Evolutionary conservation across 768 basidiomycete species (phyloP), one percentile per base, ranked within the genome.

Genomic region (Amanita jacksonii): DNA sequence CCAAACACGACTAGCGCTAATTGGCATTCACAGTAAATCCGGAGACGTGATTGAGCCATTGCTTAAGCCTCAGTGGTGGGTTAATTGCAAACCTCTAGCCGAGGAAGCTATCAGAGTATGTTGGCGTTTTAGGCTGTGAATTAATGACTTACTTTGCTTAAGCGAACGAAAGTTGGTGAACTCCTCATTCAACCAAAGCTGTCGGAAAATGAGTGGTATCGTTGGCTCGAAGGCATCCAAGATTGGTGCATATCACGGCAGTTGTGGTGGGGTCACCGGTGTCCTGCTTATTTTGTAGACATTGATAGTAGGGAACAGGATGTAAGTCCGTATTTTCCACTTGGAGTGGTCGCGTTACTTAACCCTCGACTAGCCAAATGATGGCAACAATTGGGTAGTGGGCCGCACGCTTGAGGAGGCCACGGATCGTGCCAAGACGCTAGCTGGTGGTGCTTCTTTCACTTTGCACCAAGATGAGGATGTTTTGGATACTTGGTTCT

Each of bases 221-320:
- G 89, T 46, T 98, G 96, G 94, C 67, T 98, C 28, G 89, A 92
- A 51, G 77, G 75, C 51, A 90, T 96, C 48, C 91, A 97, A 63
- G 96, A 98, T 58, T 99, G 96, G 96, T 99, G 96, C 66, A 84
- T 98, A 56, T 98, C 96, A 2, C 85, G 96, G 43, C 96, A 99
- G 58, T 73, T 98, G 13, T 99, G 96, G 96, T 98, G 94, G 94
- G 94, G 96, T 22, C 94, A 98, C 58, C 79, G 96, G 45, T 85
- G 81, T 58, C 96, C 96, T 2, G 96, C 92, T 0, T 98, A 96
- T 66, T 85, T 91, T 48, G 82, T 96, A 37, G 74, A 75, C 35
- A 76, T 97, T 45, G 87, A 92, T 45, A 92, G 90, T 4, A 62
- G 70, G 48, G 69, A 72, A 2, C 74, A 77, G 43, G 79, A 91